Evolutionary conservation across 2,329 filamentous ascomycete species (phyloP), one percentile per base, ranked within the genome.

Genomic region (Alternaria arborescens): DNA sequence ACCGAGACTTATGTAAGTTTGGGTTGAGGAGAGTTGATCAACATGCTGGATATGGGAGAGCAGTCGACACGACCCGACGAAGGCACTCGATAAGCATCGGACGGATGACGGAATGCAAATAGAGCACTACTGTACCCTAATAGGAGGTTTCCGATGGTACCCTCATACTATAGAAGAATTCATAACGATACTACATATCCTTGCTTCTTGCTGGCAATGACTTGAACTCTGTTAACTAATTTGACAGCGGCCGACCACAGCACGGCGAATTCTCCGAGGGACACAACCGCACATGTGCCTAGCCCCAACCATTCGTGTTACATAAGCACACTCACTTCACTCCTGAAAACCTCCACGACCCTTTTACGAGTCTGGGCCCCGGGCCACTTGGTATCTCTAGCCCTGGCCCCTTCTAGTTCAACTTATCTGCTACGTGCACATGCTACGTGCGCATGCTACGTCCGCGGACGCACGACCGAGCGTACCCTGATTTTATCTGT

Each of bases 101-200:
- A 47, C 22, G 26, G 28, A 46, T 40, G 20, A 52, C 40, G 53
- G 52, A 36, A 46, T 52, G 55, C 55, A 41, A 43, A 57, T 46
- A 52, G 52, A 43, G 40, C 51, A 50, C 38, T 43, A 56, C 40
- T 56, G 58, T 56, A 60, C 53, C 41, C 53, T 60, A 52, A 60
- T 52, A 38, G 32, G 53, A 50, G 58, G 47, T 41, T 56, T 56
- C 38, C 57, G 32, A 60, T 30, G 58, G 57, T 60, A 60, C 52
- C 58, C 58, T 57, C 44, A 50, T 55, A 22, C 46, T 42, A 57
- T 60, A 57, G 53, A 60, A 60, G 52, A 60, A 60, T 43, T 46
- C 41, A 56, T 52, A 52, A 60, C 54, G 52, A 60, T 56, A 46
- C 16, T 57, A 28, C 26, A 24, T 11, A 36, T 6, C 32, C 24